Conservation (phyloP, 2,329 filamentous ascomycete species). For the Teratosphaeriaceae sp. region DNA sequence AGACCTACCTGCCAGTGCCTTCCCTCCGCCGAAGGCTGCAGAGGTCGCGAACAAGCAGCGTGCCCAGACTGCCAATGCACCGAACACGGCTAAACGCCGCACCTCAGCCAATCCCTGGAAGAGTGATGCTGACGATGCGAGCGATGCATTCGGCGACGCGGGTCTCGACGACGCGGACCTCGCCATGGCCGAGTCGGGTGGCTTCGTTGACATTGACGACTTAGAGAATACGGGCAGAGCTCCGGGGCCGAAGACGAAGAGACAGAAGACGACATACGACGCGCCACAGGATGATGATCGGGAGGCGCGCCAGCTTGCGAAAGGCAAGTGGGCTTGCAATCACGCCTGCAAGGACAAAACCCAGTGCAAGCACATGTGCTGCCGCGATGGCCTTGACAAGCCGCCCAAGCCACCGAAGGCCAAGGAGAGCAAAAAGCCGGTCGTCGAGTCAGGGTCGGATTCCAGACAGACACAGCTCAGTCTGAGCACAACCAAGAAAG, state of each 20-base stretch:
- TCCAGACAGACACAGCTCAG: constrained; percentile 26
- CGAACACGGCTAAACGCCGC: constrained; percentile 22
- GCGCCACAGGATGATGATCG: constrained; percentile 9
- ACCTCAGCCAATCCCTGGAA: constrained; percentile 7
- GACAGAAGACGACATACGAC: constrained; percentile 6
- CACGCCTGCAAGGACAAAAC: constrained; percentile 60
- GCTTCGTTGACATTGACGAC: constrained; percentile 49
- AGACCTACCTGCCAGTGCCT: constrained; percentile 41
- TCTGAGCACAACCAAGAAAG: constrained; percentile 17
- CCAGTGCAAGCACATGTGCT: constrained; percentile 65
- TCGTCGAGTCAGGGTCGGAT: constrained; percentile 10
- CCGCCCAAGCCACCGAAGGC: constrained; percentile 46
- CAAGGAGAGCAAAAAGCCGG: constrained; percentile 21
- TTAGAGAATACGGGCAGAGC: constrained; percentile 28
- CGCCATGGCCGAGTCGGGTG: constrained; percentile 36
- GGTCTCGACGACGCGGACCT: constrained; percentile 49
- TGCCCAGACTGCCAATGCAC: constrained; percentile 12
- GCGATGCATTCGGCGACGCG: constrained; percentile 49
- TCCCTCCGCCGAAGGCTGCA: constrained; percentile 27
- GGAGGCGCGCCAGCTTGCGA: constrained; percentile 51
- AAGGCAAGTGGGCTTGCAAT: constrained; percentile 69
- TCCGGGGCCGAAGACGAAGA: constrained; percentile 9
- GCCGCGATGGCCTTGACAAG: constrained; percentile 62
- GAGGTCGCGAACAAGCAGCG: constrained; percentile 6
- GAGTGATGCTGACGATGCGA: constrained; percentile 5